These are phyloP conservation scores for Blastomyces parvus DNA, from an alignment of 2,329 filamentous ascomycete species.

Conservation along the genomic window DNA sequence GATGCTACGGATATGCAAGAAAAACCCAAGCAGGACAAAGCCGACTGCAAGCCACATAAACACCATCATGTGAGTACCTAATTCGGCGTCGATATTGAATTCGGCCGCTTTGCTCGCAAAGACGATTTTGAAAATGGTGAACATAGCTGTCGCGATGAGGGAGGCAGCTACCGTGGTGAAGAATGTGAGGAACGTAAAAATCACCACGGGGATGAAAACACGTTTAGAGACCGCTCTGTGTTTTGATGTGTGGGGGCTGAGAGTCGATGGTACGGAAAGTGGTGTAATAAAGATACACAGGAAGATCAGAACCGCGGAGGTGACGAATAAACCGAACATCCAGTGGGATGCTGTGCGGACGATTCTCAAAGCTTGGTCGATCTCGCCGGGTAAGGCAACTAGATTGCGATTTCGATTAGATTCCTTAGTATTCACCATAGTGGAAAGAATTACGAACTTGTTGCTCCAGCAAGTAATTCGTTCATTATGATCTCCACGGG, in stretches of 20 bases:
- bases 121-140: conserved; percentile 68
- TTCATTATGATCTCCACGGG: conserved; percentile 70
- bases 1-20: conserved; percentile 54
- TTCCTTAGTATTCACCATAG: neutral
- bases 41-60: conserved; percentile 82
- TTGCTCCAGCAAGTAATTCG: conserved; percentile 72
- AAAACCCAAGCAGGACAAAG: conserved; percentile 58
- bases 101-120: conserved; percentile 57
- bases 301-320: conserved; percentile 59
- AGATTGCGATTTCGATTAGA: conserved; percentile 2
- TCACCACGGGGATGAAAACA: conserved; percentile 53
- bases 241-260: conserved; percentile 25
- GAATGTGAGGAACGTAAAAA: conserved; percentile 58
- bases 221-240: conserved; percentile 1
- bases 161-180: conserved; percentile 60
- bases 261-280: conserved; percentile 39
- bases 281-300: conserved; percentile 58
- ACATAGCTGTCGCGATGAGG: conserved; percentile 73
- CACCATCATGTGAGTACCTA: conserved; percentile 66
- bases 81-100: conserved; percentile 62
- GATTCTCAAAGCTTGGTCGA: conserved; percentile 63
- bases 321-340: conserved; percentile 86
- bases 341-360: conserved; percentile 65
- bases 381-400: conserved; percentile 66
- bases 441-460: conserved; percentile 43